These are phyloP conservation scores for Ambispora gerdemannii DNA, from an alignment of 192 early-diverging fungal genomes.

Conservation along the genomic window DNA sequence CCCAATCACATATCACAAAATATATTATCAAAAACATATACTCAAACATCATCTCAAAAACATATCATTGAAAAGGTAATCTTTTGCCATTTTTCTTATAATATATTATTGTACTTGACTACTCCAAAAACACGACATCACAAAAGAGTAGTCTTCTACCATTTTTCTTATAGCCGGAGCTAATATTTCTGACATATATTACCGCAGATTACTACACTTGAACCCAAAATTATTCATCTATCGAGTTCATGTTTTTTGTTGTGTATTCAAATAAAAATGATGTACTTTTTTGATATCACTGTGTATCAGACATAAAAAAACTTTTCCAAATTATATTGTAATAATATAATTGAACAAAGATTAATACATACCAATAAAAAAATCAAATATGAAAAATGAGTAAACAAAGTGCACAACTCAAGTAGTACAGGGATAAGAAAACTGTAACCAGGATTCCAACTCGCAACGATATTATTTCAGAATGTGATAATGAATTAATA, in stretches of 20 bases:
- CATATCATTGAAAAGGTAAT: too few relatives aligned
- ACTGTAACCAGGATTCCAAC: background rate
- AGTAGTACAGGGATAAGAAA: background rate
- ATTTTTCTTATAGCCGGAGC: too few relatives aligned
- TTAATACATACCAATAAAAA: too few relatives aligned
- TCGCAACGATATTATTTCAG: background rate
- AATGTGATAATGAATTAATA: conserved; percentile 8
- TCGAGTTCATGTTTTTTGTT: background rate
- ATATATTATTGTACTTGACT: too few relatives aligned
- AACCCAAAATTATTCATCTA: background rate
- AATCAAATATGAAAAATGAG: too few relatives aligned
- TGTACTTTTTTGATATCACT: conserved; percentile 2
- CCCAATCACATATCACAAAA: too few relatives aligned
- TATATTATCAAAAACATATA: too few relatives aligned
- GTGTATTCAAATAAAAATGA: background rate
- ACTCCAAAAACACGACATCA: too few relatives aligned
- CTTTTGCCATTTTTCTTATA: too few relatives aligned
- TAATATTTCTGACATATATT: background rate
- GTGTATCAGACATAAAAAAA: background rate
- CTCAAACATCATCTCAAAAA: too few relatives aligned
- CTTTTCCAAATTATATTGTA: conserved; percentile 26
- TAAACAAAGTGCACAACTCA: background rate
- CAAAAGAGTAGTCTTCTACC: too few relatives aligned
- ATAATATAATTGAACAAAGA: too few relatives aligned
- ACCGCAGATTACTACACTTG: background rate